Evolutionary conservation across 169 alveolate species (phyloP).

Genomic region (Pseudocohnilembus persalinus): DNA sequence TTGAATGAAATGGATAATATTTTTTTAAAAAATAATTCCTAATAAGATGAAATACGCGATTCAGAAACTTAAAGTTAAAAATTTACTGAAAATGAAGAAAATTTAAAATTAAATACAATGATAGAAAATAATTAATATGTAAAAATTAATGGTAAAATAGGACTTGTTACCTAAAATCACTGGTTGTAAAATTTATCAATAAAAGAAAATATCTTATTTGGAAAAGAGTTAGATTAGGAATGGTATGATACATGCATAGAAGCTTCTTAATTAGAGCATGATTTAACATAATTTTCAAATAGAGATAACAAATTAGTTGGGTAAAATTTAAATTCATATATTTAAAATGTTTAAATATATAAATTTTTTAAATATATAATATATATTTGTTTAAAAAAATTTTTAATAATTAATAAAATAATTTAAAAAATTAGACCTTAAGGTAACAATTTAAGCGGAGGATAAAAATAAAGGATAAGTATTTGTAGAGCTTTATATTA

Average conservation of each 20-base stretch:
- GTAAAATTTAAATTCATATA: too few species aligned
- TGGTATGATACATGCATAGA: slow-evolving; percentile 44
- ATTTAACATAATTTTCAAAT: slow-evolving; percentile 45
- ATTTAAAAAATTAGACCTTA: too few species aligned
- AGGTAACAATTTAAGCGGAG: slow-evolving; percentile 57
- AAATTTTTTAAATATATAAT: too few species aligned
- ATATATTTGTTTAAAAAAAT: too few species aligned
- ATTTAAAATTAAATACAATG: slow-evolving; percentile 15
- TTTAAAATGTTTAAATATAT: too few species aligned
- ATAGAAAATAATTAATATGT: slow-evolving; percentile 4
- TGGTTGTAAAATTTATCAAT: slow-evolving; percentile 61
- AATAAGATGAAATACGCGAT: slow-evolving; percentile 22
- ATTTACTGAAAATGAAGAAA: slow-evolving; percentile 29
- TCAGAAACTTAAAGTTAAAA: slow-evolving; percentile 22
- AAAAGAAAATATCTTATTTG: slow-evolving; percentile 59
- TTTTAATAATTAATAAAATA: too few species aligned
- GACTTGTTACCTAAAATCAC: slow-evolving; percentile 53
- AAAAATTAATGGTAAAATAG: slow-evolving; percentile 26
- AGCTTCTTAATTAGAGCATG: slow-evolving; percentile 50
- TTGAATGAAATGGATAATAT: slow-evolving; percentile 51
- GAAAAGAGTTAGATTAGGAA: slow-evolving; percentile 40
- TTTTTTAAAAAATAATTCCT: not conserved
- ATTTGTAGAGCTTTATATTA: slow-evolving; percentile 56
- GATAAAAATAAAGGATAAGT: slow-evolving; percentile 51
- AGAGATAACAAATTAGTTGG: slow-evolving; percentile 52